A percentile compares a stretch with the other conserved stretches of the same genome.
Evolutionary conservation across 179 eudicot species (phyloP).

Genomic region (Camellia oleifera): DNA sequence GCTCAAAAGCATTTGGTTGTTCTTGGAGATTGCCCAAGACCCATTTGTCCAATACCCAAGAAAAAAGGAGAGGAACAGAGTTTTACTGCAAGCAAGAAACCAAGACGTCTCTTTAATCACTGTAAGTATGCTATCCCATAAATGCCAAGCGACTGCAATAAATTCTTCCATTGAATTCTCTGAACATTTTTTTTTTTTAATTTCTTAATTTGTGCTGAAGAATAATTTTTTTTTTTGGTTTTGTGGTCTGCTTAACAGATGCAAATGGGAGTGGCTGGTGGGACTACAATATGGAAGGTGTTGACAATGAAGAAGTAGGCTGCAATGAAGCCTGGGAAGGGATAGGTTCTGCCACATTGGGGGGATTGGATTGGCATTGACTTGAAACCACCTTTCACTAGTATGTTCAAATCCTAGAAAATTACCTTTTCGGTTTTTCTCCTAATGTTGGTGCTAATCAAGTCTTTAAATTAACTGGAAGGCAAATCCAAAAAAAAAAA

Average conservation of each 20-base stretch:
- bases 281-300: slow-evolving; percentile 79
- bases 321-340: slow-evolving; percentile 84
- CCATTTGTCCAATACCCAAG: slow-evolving; percentile 40
- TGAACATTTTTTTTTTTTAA: not conserved
- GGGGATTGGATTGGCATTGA: slow-evolving; percentile 75
- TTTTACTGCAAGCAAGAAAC: slow-evolving; percentile 30
- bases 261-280: slow-evolving; percentile 90
- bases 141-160: not conserved
- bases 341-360: slow-evolving; percentile 65
- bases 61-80: slow-evolving; percentile 17
- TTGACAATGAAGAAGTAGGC: slow-evolving; percentile 88
- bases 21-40: slow-evolving; percentile 68
- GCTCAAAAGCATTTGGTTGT: slow-evolving; percentile 47
- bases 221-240: not conserved
- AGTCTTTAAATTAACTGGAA: not conserved
- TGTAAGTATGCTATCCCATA: slow-evolving; percentile 45
- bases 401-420: not conserved
- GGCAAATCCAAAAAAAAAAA: no score
- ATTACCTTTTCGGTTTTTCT: not conserved
- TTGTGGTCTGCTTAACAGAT: slow-evolving; percentile 44
- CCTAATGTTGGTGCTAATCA: not conserved
- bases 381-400: no score
- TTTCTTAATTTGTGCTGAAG: not conserved
- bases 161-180: not conserved
- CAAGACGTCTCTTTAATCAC: slow-evolving; percentile 53